phyloP scores from a whole-genome alignment of 345 rosid species.

The Cochlearia excelsa region DNA sequence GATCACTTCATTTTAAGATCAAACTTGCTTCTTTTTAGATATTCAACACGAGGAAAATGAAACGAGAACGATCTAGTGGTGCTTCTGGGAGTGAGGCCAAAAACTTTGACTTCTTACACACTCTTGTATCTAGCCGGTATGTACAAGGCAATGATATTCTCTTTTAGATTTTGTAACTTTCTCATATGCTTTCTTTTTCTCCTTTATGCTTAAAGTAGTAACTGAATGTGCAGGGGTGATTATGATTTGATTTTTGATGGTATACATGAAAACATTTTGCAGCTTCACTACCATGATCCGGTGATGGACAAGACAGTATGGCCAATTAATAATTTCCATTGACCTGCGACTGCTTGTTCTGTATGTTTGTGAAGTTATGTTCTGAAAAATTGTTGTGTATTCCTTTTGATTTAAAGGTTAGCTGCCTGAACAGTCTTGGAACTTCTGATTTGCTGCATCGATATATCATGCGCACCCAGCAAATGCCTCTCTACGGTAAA shows the following conservation, averaged over 20 bases:
- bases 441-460: constrained; percentile 68
- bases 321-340: constrained; percentile 22
- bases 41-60: constrained; percentile 72
- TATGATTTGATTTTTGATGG: constrained; percentile 84
- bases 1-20: constrained; percentile 10
- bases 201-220: constrained; percentile 29
- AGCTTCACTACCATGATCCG: constrained; percentile 91
- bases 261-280: constrained; percentile 80
- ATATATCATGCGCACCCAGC: constrained; percentile 65
- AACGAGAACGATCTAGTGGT: constrained; percentile 43
- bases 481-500: constrained; percentile 72
- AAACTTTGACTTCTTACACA: constrained; percentile 58
- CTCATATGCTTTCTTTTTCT: constrained; percentile 5
- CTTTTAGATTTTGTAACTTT: constrained; percentile 11
- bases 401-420: constrained; percentile 48
- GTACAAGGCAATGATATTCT: constrained; percentile 22
- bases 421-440: constrained; percentile 71
- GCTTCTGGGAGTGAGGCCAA: constrained; percentile 38
- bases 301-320: constrained; percentile 89
- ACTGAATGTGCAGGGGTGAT: constrained; percentile 72
- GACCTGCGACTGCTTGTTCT: constrained; percentile 19
- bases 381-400: constrained; percentile 18
- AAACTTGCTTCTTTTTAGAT: constrained; percentile 47
- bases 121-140: constrained; percentile 72
- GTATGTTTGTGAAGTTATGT: constrained; percentile 18